Percentiles rank a stretch among this genome's conserved stretches.
Conservation (phyloP, 108 stramenopile genomes). For the Epipyxis sp. region DNA sequence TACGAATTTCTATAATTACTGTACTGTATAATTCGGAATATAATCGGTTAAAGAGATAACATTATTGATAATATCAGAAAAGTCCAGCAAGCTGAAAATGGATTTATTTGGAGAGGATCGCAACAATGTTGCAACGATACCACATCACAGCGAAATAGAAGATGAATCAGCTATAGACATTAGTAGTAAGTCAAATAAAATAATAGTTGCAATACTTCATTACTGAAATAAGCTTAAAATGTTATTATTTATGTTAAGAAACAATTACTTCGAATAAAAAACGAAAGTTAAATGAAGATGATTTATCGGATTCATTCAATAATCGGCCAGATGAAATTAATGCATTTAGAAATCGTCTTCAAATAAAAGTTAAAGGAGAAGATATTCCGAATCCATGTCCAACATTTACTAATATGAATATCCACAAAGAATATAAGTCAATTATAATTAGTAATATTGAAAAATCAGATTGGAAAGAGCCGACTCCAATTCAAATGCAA, state of each 20-base stretch:
- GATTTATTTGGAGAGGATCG: too few relatives aligned
- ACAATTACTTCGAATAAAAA: neutral
- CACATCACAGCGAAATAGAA: neutral
- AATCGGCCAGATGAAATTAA: conserved; percentile 40
- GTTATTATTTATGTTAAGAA: neutral
- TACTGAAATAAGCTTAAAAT: neutral
- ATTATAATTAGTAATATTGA: conserved; percentile 71
- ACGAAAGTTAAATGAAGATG: neutral
- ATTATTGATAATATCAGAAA: too few relatives aligned
- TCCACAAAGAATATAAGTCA: neutral
- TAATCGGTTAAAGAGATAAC: too few relatives aligned
- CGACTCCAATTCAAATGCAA: conserved; percentile 91
- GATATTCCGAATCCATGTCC: conserved; percentile 40
- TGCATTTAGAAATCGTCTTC: conserved; percentile 47
- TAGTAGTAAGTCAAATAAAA: neutral
- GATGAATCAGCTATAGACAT: neutral
- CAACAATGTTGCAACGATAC: neutral
- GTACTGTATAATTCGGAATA: too few relatives aligned
- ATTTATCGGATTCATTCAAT: neutral
- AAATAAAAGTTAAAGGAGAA: conserved; percentile 49
- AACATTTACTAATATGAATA: conserved; percentile 35
- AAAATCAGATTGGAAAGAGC: conserved; percentile 78
- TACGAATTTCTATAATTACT: too few relatives aligned
- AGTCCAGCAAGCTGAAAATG: too few relatives aligned
- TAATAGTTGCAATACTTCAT: neutral